These are phyloP conservation scores for Neofusicoccum parvum DNA, from an alignment of 2,329 filamentous ascomycete species.

Conservation along the genomic window DNA sequence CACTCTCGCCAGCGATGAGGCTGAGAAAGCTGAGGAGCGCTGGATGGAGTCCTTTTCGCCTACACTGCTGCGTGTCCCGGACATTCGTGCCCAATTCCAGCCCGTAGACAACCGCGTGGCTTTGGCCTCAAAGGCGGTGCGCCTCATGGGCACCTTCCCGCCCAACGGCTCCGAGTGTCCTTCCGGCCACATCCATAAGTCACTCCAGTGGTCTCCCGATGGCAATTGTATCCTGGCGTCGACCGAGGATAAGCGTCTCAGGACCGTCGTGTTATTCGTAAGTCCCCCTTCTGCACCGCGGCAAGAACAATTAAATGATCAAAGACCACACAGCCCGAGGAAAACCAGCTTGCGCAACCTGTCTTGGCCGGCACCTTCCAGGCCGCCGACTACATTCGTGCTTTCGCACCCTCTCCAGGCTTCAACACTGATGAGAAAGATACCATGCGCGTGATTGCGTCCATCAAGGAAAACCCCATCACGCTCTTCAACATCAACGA, in stretches of 20 bases:
- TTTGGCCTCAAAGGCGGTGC: background rate
- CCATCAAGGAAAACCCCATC: constrained; percentile 58
- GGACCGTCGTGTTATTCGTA: constrained; percentile 26
- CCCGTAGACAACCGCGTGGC: no score
- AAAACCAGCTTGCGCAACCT: constrained; percentile 48
- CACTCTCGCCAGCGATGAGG: no score
- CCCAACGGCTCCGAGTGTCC: background rate
- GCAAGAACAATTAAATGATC: constrained; percentile 11
- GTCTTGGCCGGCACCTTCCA: constrained; percentile 42
- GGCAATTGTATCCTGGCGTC: constrained; percentile 60
- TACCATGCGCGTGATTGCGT: constrained; percentile 55
- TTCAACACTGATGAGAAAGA: constrained; percentile 55
- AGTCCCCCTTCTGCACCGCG: background rate
- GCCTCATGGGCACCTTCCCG: background rate
- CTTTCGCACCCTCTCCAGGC: constrained; percentile 56
- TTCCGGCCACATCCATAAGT: constrained; percentile 24
- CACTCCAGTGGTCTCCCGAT: constrained; percentile 50
- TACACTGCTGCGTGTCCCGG: no score
- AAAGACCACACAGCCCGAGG: constrained; percentile 35
- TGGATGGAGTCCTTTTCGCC: no score
- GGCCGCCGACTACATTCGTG: constrained; percentile 52
- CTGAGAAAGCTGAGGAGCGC: no score
- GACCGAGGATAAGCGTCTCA: constrained; percentile 53
- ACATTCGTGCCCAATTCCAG: no score
- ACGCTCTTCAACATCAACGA: constrained; percentile 51